Percentiles rank a stretch among this genome's conserved stretches.
Evolutionary conservation across 495 filamentous ascomycete genomes (phyloP).

Genomic region (Penicillium coprophilum): DNA sequence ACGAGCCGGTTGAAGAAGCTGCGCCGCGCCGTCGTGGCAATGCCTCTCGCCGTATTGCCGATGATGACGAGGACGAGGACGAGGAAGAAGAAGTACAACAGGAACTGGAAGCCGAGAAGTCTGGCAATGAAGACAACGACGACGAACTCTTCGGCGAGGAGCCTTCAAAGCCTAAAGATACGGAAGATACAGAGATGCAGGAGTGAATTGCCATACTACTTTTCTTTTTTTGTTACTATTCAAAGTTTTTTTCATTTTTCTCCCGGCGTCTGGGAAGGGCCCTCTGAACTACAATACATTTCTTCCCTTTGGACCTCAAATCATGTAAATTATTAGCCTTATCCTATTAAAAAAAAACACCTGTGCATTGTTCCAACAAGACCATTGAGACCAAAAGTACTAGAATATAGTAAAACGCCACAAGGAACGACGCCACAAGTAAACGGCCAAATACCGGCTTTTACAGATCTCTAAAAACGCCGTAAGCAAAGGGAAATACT

Average conservation of each 20-base stretch:
- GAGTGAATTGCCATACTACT: constrained; percentile 18
- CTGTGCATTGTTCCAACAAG: constrained; percentile 1
- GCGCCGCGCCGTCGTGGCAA: constrained; percentile 41
- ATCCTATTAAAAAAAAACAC: not conserved
- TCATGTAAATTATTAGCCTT: constrained; percentile 12
- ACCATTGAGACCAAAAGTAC: not conserved
- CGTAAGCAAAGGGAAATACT: too few relatives aligned
- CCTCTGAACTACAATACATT: constrained; percentile 4
- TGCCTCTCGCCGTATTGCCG: constrained; percentile 38
- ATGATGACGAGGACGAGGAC: constrained; percentile 48
- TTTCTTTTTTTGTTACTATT: constrained; percentile 2
- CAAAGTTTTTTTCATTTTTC: constrained; percentile 1
- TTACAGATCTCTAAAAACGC: too few relatives aligned
- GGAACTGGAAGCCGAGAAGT: constrained; percentile 11
- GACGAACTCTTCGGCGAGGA: constrained; percentile 31
- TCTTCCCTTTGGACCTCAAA: not conserved
- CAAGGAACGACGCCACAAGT: not conserved
- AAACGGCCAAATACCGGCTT: not conserved
- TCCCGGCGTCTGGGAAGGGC: constrained; percentile 1
- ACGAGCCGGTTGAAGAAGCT: constrained; percentile 34
- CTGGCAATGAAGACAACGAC: constrained; percentile 17
- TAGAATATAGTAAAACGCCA: not conserved
- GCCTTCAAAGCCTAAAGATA: constrained; percentile 9
- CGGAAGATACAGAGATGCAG: constrained; percentile 33
- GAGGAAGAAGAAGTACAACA: constrained; percentile 17